Conservation (phyloP, 1,139 yeast genomes). For the Scheffersomyces insectosa region DNA sequence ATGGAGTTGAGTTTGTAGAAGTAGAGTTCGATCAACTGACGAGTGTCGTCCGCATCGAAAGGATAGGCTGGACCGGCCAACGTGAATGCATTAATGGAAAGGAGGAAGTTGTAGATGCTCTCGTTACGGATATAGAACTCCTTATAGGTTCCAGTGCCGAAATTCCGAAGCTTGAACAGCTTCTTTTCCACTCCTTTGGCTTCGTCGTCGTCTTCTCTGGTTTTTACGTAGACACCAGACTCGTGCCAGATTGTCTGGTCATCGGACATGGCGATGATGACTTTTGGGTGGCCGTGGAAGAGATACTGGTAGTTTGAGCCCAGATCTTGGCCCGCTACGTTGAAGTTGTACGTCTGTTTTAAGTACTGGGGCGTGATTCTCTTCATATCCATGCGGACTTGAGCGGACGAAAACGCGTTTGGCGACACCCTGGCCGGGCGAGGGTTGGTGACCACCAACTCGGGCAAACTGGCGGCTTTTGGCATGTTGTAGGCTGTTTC, state of each 20-base stretch:
- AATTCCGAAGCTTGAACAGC: constrained; percentile 13
- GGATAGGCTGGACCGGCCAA: constrained; percentile 25
- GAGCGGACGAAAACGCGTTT: too few species aligned
- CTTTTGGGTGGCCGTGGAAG: constrained; percentile 30
- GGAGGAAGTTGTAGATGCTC: constrained; percentile 21
- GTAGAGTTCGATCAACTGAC: constrained; percentile 28
- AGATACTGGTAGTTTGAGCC: constrained; percentile 23
- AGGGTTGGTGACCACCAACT: too few species aligned
- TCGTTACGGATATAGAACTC: constrained; percentile 16
- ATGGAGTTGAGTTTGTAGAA: constrained; percentile 35
- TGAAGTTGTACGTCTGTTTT: constrained; percentile 26
- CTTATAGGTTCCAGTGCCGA: constrained; percentile 13
- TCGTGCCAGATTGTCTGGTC: constrained; percentile 29
- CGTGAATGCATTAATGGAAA: constrained; percentile 35
- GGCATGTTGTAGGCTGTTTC: too few species aligned
- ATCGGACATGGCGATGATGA: constrained; percentile 21
- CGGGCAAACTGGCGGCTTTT: too few species aligned
- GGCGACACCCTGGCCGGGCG: too few species aligned
- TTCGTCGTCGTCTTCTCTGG: constrained; percentile 9
- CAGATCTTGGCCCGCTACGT: constrained; percentile 20
- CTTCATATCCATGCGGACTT: constrained; percentile 7
- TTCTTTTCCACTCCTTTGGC: constrained; percentile 2
- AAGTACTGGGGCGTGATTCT: constrained; percentile 23
- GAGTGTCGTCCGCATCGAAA: constrained; percentile 22
- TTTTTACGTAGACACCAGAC: constrained; percentile 27